Evolutionary conservation across 257 asterid species (phyloP), one percentile per base, ranked within the genome.

Genomic region (Ilex aquifolium): DNA sequence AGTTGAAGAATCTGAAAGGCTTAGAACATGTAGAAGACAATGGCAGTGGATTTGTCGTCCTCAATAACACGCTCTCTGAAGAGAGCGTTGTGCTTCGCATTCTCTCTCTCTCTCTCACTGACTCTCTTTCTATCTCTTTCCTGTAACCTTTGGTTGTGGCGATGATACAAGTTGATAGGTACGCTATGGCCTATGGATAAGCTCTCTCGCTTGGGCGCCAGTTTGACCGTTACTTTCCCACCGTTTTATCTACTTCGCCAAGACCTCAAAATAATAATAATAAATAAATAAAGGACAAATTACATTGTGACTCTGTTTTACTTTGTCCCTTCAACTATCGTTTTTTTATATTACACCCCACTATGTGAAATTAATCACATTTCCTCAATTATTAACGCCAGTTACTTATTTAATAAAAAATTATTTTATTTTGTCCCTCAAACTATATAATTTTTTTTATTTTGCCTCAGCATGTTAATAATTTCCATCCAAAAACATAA

Each of bases 41-140:
- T 27, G 48, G 27, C 27, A 66, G 21, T 5, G 62, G 58, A 2
- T 11, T 52, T 49, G 56, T 27, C 6, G 72, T 32, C 51, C 63
- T 71, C 44, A 68, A n/a, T 10, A 68, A 16, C 13, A 44, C 32
- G 60, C 66, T 52, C 56, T 67, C 72, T 40, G 61, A 40, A 58
- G 76, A 68, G 71, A 77, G 67, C 55, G 56, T 55, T 48, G 73
- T 17, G 56, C 76, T 49, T 60, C 56, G 65, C 77, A 70, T 77
- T 74, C 29, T 66, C 40, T 30, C 16, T 56, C 48, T 31, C 5
- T 31, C 27, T 1, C 31, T 36, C 44, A 1, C 50, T 44, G 13
- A 13, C 56, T 50, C 21, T n/a, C 7, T 21, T 21, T 21, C 27
- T 21, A 21, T 21, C 27, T 21, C 16, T 50, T 14, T 50, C 56